Evolutionary conservation across 192 early-diverging fungal species (phyloP).

Genomic region (Coemansia guatemalensis): DNA sequence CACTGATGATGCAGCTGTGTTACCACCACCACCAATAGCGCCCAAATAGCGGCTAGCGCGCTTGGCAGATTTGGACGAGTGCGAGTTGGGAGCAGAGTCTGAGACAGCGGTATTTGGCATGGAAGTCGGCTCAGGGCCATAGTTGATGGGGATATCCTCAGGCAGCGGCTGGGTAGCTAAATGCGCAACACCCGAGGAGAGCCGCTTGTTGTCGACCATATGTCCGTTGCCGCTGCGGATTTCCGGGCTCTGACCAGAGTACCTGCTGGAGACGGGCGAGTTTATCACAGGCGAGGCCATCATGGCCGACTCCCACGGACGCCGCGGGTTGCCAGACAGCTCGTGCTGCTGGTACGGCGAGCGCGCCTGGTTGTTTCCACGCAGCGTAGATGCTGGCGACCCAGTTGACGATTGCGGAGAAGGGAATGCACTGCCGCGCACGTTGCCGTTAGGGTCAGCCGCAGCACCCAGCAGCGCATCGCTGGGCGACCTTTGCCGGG

Average conservation of each 20-base stretch:
- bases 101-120: background rate
- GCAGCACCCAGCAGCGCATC: constrained; percentile 22
- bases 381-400: constrained; percentile 40
- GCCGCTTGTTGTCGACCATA: constrained; percentile 18
- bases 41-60: constrained; percentile 38
- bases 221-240: constrained; percentile 6
- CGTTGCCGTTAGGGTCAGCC: background rate
- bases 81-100: background rate
- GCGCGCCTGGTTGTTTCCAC: constrained; percentile 22
- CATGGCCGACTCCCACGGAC: constrained; percentile 36
- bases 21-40: constrained; percentile 8
- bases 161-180: constrained; percentile 33
- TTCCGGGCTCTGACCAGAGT: constrained; percentile 32
- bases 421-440: constrained; percentile 13
- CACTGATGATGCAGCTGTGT: background rate
- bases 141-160: constrained; percentile 30
- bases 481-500: constrained; percentile 39
- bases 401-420: constrained; percentile 19
- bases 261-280: constrained; percentile 36
- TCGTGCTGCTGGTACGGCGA: constrained; percentile 38
- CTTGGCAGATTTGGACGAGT: constrained; percentile 22
- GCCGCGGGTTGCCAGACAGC: constrained; percentile 14
- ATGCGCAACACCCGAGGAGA: constrained; percentile 28
- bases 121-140: background rate
- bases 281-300: constrained; percentile 44